Evolutionary conservation across 345 rosid species (phyloP), one percentile per base, ranked within the genome.

Genomic region (Melastoma malabathricum): DNA sequence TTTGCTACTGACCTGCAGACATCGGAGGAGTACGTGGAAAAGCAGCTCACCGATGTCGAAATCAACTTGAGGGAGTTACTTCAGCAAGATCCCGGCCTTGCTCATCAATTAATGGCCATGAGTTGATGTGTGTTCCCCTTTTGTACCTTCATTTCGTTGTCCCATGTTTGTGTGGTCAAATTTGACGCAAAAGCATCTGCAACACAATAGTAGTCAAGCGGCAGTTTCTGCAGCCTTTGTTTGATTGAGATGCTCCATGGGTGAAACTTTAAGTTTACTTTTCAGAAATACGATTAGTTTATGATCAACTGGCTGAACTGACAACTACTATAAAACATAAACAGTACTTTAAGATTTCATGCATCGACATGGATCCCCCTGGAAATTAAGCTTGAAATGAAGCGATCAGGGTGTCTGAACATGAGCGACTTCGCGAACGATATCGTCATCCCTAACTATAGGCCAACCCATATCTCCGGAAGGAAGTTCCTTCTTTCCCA

Each of bases 41-140:
- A 88, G 75, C 97, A 88, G 67, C 75, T 48, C 44, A 71, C 74
- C 14, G 99, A 88, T 68, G 86, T 81, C 23, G 95, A 88, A 78
- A 83, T 58, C 77, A 88, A 85, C 73, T 63, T 81, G 71, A 76
- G 68, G 77, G 99, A 88, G 77, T 83, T 93, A 58, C 67, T 93
- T 63, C 90, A 81, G 66, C 97, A 92, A 68, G 99, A 88, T 67
- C 94, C 95, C 0, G 88, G 83, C 67, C 83, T 83, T 20, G 90
- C 92, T 61, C 83, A 71, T 29, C 95, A 85, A 64, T 84, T 85
- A 39, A 81, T 93, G 95, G 79, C 95, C 50, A 82, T 87, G 89
- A 34, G 12, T 34, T 34, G 9, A 8, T 34, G 41, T 34, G 0
- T 7, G 41, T 34, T 34, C 41, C 12, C 9, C 25, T 34, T 34